Evolutionary conservation across 306 rosid genomes (phyloP), one percentile per base, ranked within the genome.

Genomic region (Alnus rubra): DNA sequence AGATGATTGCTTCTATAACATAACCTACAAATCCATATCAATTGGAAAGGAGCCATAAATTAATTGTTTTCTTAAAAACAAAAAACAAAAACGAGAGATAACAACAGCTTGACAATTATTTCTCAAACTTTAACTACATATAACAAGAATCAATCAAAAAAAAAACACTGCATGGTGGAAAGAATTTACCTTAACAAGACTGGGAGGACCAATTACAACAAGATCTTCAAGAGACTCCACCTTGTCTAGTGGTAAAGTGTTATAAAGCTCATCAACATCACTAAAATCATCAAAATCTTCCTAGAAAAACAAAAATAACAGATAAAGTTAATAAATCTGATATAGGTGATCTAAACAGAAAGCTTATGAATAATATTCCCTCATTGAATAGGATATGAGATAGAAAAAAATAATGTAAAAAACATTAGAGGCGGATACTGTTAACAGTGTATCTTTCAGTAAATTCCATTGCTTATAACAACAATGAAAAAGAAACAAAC

Each of bases 161-260:
- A 35, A 77, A 35, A 5, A 35, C 9, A 65, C 48, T 16, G 6
- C n/a, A 39, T 35, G 45, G 9, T 6, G 42, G 13, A 42, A 63
- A 12, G 9, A 44, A 49, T 49, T 63, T 84, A 90, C 98, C 98
- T 95, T 95, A 62, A 86, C 87, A 91, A 92, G 85, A 76, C 90
- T 88, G 69, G 99, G 88, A 78, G 98, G 93, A 63, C 80, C 86
- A 44, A 88, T 88, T 72, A 85, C 65, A 44, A 90, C 98, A 82
- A 94, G 89, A 78, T 95, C 99, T 91, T 95, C 99, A 51, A 92
- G 90, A 50, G 94, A 87, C 78, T 95, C 99, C 87, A 95, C 99
- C 87, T 89, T 95, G 79, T 95, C 99, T 71, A 92, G 74, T 59
- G 98, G 94, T 69, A 95, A 83, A 47, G 96, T 85, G 84, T 81